Percentiles rank a stretch among this genome's conserved stretches.
Conservation (phyloP, 371 early-diverging fungal genomes). For the Mucor velutinosus region DNA sequence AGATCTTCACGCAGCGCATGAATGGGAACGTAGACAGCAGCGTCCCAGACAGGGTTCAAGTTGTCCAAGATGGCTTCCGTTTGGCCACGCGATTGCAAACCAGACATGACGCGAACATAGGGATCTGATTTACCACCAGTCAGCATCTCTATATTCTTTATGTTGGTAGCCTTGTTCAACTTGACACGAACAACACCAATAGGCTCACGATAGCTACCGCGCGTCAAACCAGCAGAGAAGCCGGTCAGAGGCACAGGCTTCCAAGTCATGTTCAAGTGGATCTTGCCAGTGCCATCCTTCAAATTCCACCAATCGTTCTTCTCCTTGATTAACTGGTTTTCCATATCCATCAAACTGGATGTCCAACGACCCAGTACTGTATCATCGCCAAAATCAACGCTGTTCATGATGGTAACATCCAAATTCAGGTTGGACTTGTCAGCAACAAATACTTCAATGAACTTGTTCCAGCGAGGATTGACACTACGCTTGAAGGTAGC, state of each 20-base stretch:
- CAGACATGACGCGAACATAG: constrained; percentile 67
- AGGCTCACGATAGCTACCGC: constrained; percentile 49
- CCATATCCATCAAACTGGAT: constrained; percentile 22
- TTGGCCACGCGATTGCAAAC: constrained; percentile 49
- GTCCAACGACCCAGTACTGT: constrained; percentile 24
- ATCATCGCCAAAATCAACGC: constrained; percentile 32
- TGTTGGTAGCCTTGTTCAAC: constrained; percentile 62
- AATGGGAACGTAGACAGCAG: constrained; percentile 65
- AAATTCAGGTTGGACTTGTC: constrained; percentile 23
- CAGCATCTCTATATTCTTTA: constrained; percentile 66
- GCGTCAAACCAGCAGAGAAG: constrained; percentile 35
- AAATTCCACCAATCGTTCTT: constrained; percentile 52
- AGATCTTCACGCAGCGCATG: constrained; percentile 65
- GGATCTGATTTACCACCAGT: constrained; percentile 79
- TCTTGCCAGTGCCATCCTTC: constrained; percentile 40
- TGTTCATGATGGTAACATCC: constrained; percentile 23
- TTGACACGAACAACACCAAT: constrained; percentile 80
- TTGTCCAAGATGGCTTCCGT: constrained; percentile 69
- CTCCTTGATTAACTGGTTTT: constrained; percentile 22
- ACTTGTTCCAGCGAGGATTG: constrained; percentile 49
- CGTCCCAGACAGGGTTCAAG: constrained; percentile 84
- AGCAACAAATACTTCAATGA: constrained; percentile 30
- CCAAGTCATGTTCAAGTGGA: constrained; percentile 45
- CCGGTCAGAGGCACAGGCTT: constrained; percentile 48
- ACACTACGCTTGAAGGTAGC: constrained; percentile 35